Percentiles rank a stretch among this genome's conserved stretches.
phyloP scores from a whole-genome alignment of 352 stramenopile species.

The Globisporangium cystogenes region DNA sequence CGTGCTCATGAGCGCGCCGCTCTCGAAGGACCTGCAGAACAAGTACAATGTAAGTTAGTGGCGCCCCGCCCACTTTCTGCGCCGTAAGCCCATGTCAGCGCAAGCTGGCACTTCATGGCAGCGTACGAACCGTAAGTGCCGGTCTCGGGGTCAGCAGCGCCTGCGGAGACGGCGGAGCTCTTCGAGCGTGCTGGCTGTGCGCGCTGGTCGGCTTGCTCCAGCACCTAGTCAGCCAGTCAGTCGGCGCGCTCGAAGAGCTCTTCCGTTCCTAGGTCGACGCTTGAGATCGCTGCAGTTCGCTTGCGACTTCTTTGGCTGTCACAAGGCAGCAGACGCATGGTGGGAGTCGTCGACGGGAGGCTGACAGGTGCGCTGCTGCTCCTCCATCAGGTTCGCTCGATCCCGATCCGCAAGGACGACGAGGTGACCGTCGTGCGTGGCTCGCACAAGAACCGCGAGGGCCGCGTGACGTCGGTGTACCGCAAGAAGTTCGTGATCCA shows the following conservation, averaged over 20 bases:
- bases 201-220: background rate
- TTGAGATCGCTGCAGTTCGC: background rate
- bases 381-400: slow-evolving; percentile 88
- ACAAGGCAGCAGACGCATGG: no score
- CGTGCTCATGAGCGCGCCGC: slow-evolving; percentile 96
- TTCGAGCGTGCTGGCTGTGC: no score
- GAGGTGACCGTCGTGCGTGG: slow-evolving; percentile 98
- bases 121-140: slow-evolving; percentile 81
- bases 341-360: background rate
- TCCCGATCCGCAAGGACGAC: slow-evolving; percentile 99
- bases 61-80: slow-evolving; percentile 62
- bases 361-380: background rate
- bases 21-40: slow-evolving; percentile 99
- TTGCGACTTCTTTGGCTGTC: background rate
- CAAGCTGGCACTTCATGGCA: slow-evolving; percentile 88
- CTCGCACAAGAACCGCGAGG: slow-evolving; percentile 97
- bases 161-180: no score
- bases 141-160: slow-evolving; percentile 7
- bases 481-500: slow-evolving; percentile 99
- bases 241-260: no score
- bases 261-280: background rate
- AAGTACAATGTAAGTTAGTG: slow-evolving; percentile 98
- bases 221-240: no score
- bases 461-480: slow-evolving; percentile 97
- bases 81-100: slow-evolving; percentile 88